Base-by-base conservation (phyloP, 352 stramenopile species). In the Phytophthora crassamura region DNA sequence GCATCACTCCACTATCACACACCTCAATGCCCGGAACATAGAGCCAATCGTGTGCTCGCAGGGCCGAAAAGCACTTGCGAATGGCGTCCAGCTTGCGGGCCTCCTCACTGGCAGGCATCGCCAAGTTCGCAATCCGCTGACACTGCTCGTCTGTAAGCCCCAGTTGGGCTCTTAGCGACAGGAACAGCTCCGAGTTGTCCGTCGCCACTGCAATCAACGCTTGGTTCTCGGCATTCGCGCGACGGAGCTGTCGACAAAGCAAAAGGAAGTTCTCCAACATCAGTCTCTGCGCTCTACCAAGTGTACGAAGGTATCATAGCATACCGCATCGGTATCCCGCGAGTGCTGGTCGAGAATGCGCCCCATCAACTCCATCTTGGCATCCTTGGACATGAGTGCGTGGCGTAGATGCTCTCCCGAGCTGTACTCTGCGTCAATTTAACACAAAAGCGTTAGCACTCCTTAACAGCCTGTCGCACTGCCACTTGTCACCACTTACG, bases 1-100 rank as follows among this genome's bases (percentile, higher is more conserved):
- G 14, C 18, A 25, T 32, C 14, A 22, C 7, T 36, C n/a, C 4
- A n/a, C 30, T 36, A 12, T 3, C 20, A 58, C 67, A 22, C 11
- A 95, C 85, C 83, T 96, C 88, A 48, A 87, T 93, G 39, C 88
- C 84, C 6, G 83, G 80, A 35, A 94, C 93, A 52, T 92, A 91
- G 20, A 96, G 77, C 88, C 88, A 96, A 65, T 94, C 86, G 59
- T 96, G 88, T 1, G 84, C 85, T 34, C 80, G 84, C 11, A 96
- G 56, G 16, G 87, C 84, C 8, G 88, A 88, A 49, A 96, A 96
- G 42, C 88, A 96, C 55, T 96, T 96, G n/a, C 75, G 74, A 49
- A 96, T 94, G 2, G 80, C 87, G 25, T 92, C 84, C 7, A 96
- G 74, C 53, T 94, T 90, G 15, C 74, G 75, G 30, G 82, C 69